Percentiles rank a stretch among this genome's conserved stretches.
Conservation (phyloP, 2,329 filamentous ascomycete genomes). For the Cryphonectria japonica region DNA sequence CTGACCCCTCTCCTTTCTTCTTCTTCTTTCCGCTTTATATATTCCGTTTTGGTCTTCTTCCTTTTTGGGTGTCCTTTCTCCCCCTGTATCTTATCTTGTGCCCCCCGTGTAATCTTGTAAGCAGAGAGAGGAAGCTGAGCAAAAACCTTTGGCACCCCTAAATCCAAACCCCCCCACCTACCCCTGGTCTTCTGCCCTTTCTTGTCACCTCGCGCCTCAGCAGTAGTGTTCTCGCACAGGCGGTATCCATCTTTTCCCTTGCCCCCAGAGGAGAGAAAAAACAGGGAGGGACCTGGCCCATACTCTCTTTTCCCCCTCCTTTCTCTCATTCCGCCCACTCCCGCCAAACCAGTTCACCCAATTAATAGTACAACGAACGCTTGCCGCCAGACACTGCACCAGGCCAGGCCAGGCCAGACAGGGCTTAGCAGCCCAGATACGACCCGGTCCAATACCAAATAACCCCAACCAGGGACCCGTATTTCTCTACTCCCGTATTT, state of each 20-base stretch:
- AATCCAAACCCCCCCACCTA: neutral
- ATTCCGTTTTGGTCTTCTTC: neutral
- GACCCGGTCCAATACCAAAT: slow-evolving; percentile 2
- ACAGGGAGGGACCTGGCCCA: neutral
- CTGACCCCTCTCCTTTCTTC: neutral
- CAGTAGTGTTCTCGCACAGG: neutral
- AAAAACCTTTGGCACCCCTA: neutral
- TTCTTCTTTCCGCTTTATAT: neutral
- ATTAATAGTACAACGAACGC: neutral
- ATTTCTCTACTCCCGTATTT: slow-evolving; percentile 31
- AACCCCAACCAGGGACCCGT: neutral
- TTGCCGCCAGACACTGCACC: slow-evolving; percentile 9
- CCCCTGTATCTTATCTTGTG: neutral
- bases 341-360: slow-evolving; percentile 2
- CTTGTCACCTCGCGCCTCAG: neutral
- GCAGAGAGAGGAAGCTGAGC: neutral
- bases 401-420: neutral
- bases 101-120: neutral
- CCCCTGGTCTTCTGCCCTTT: neutral
- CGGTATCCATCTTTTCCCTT: neutral
- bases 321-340: neutral
- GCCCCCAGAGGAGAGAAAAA: neutral
- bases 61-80: neutral
- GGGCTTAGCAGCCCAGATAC: neutral
- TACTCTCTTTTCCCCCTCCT: neutral